A percentile compares a stretch with the other conserved stretches of the same genome.
Conservation (phyloP, 805 yeast genomes). For the Kluyveromyces dobzhanskii region DNA sequence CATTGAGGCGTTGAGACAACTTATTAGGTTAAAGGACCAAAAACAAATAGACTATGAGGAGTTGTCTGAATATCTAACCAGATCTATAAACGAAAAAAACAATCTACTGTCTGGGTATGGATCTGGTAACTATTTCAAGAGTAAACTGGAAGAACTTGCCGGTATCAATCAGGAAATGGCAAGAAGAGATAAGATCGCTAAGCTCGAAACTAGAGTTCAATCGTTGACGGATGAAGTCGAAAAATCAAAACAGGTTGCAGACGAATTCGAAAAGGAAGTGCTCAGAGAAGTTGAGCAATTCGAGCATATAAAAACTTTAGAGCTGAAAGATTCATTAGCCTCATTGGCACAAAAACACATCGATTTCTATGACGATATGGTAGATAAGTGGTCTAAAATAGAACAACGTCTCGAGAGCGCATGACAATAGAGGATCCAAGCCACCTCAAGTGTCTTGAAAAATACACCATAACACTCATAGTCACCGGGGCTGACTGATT, state of each 20-base stretch:
- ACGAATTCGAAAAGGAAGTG: slow-evolving; percentile 48
- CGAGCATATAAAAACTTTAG: slow-evolving; percentile 71
- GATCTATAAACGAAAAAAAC: slow-evolving; percentile 60
- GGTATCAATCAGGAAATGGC: slow-evolving; percentile 54
- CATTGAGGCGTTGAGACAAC: slow-evolving; percentile 50
- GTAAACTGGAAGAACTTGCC: slow-evolving; percentile 51
- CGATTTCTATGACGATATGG: slow-evolving; percentile 57
- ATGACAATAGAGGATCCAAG: too few species aligned
- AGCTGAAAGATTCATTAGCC: slow-evolving; percentile 61
- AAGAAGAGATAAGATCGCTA: slow-evolving; percentile 42
- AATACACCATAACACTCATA: too few species aligned
- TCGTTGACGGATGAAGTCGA: slow-evolving; percentile 43
- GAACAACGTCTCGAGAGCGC: slow-evolving; percentile 29
- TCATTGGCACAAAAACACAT: slow-evolving; percentile 72
- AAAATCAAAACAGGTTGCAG: slow-evolving; percentile 41
- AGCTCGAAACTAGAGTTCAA: slow-evolving; percentile 41
- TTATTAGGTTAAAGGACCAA: slow-evolving; percentile 80
- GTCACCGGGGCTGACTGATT: too few species aligned
- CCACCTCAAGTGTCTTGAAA: too few species aligned
- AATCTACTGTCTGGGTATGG: slow-evolving; percentile 43
- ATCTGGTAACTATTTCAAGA: slow-evolving; percentile 43
- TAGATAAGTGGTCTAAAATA: slow-evolving; percentile 61
- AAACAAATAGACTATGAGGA: slow-evolving; percentile 89
- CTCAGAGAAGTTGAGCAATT: slow-evolving; percentile 54
- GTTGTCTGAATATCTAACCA: slow-evolving; percentile 64